Base-by-base conservation (phyloP, 108 stramenopile genomes). In the Cyclotella atomus region DNA sequence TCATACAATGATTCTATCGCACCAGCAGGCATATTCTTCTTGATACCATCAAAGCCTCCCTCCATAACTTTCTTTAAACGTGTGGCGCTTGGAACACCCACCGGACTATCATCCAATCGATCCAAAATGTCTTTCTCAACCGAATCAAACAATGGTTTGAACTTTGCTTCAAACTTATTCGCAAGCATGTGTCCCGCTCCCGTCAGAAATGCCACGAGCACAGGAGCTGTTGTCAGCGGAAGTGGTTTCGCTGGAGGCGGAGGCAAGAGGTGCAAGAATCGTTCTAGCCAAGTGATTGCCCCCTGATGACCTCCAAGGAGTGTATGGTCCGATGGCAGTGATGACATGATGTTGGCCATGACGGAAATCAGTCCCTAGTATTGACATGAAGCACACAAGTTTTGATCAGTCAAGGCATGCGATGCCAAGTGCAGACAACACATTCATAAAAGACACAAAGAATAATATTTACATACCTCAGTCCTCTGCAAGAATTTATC, bases 181-280 rank as follows among this genome's bases (percentile, higher is more conserved):
- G 91, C 88, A 33, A 95, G 60, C 94, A 95, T 95, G 76, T 92
- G 90, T 25, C 94, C 94, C 1, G 94, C 91, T 24, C 84, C 90
- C 0, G 91, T 87, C 36, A 95, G 59, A 64, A 95, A 95, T 4
- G 91, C 87, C 46, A 85, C 88, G 19, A 95, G 81, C n/a, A 95
- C 91, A 2, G 94, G 91, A 21, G 94, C 91, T 1, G 91, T 92
- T 44, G 86, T 29, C 19, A 95, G 61, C 5, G 94, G 91, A 3
- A 95, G 71, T 0, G 91, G 88, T 12, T 85, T 47, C 0, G 65
- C 59, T n/a, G 86, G 85, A 46, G 89, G 44, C 1, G 71, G 73
- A 0, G 93, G 93, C 10, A 95, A 52, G 0, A 85, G 46, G 35
- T 83, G 83, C 21, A 95, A 41, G 78, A 95, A 95, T 43, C 94